Evolutionary conservation across 768 basidiomycete species (phyloP).

Genomic region (Kwoniella botswanensis): DNA sequence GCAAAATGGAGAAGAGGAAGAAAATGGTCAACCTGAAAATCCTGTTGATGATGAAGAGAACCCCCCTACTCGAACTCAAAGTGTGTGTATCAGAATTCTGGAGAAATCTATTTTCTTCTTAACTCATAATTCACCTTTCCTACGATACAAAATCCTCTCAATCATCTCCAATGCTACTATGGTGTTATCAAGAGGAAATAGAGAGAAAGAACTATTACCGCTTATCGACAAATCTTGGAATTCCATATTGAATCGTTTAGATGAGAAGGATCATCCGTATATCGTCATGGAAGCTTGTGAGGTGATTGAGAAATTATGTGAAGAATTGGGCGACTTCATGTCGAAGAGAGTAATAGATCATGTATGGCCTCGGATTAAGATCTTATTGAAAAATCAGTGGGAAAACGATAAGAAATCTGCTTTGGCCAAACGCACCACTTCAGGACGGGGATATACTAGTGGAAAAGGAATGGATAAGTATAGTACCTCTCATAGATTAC

Average conservation of each 20-base stretch:
- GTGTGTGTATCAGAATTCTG: slow-evolving; percentile 81
- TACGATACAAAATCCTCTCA: slow-evolving; percentile 79
- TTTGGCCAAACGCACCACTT: slow-evolving; percentile 64
- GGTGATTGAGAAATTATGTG: slow-evolving; percentile 73
- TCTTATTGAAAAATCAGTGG: slow-evolving; percentile 68
- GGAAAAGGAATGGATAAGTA: slow-evolving; percentile 66
- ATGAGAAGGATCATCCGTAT: slow-evolving; percentile 66
- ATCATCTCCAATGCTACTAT: slow-evolving; percentile 76
- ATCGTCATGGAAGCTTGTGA: slow-evolving; percentile 77
- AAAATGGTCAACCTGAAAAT: slow-evolving; percentile 46
- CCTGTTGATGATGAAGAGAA: slow-evolving; percentile 58
- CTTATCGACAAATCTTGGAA: slow-evolving; percentile 90
- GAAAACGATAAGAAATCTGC: slow-evolving; percentile 71
- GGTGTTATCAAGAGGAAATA: slow-evolving; percentile 61
- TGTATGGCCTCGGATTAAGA: slow-evolving; percentile 82
- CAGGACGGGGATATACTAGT: slow-evolving; percentile 56
- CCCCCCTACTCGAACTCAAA: slow-evolving; percentile 71
- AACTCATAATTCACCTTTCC: slow-evolving; percentile 82
- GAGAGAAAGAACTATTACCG: slow-evolving; percentile 76
- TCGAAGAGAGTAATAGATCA: slow-evolving; percentile 83
- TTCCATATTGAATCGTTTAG: slow-evolving; percentile 83
- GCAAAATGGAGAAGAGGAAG: slow-evolving; percentile 46
- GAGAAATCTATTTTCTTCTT: slow-evolving; percentile 86
- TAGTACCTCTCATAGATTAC: slow-evolving; percentile 78
- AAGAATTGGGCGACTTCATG: slow-evolving; percentile 83